Evolutionary conservation across 768 basidiomycete genomes (phyloP), one percentile per base, ranked within the genome.

Genomic region (Serendipita sp.): DNA sequence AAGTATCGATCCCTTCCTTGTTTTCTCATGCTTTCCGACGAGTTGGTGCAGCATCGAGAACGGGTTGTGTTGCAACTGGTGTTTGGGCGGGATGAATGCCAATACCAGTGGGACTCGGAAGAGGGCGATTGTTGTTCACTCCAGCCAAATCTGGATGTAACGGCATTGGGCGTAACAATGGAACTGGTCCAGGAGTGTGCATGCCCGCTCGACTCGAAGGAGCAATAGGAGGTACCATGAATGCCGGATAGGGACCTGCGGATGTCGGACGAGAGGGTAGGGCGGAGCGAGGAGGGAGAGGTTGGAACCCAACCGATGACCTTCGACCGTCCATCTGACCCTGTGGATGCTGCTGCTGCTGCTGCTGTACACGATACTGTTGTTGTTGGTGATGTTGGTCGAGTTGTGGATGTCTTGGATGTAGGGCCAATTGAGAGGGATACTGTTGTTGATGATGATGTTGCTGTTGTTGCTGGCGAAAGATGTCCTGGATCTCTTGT

Each of bases 401-500:
- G 45, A 18, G 45, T 46, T 13, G 45, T 13, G 13, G 45, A 13
- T 18, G 45, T 13, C 13, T 18, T 46, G 45, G 45, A 1, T 13
- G 45, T 13, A 46, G 45, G 45, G 45, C 18, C 13, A 10, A 52
- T 52, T 18, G 32, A 1, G 48, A 32, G 48, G 7, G 18, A 16
- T 18, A 52, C 8, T 52, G 48, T 36, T 60, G 56, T 2, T 36
- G 56, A 11, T 60, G 23, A 10, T 28, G 23, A 11, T 60, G 56
- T 23, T 36, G 56, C 35, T 60, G 23, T 36, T 28, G 23, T 36
- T 60, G 56, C 34, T 60, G 18, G n/a, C 35, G 23, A 28, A 87
- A 86, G 60, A 89, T 73, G 68, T 88, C 85, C 1, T 83, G 83
- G 63, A 88, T 87, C 69, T 86, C 84, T 67, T 81, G 81, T 70